These are phyloP conservation scores for Yamadazyma jaroonii DNA, from an alignment of 1,139 yeast genomes.

Conservation along the genomic window DNA sequence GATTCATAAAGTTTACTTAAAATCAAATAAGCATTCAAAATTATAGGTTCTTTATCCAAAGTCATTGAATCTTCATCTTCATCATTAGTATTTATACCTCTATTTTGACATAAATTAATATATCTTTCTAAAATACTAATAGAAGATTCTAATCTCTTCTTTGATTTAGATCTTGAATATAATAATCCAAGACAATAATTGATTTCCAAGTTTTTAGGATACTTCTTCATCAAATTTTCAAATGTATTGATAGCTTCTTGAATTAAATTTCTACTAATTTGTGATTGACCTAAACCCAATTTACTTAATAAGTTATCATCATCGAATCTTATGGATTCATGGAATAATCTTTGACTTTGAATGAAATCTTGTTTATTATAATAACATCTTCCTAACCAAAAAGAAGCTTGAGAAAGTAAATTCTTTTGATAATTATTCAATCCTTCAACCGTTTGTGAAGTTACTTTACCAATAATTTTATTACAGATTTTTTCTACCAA, in stretches of 20 bases:
- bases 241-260: slow-evolving; percentile 87
- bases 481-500: slow-evolving; percentile 57
- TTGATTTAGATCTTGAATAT: slow-evolving; percentile 51
- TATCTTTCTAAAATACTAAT: slow-evolving; percentile 71
- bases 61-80: slow-evolving; percentile 25
- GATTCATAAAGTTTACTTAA: slow-evolving; percentile 69
- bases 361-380: slow-evolving; percentile 59
- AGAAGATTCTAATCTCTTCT: slow-evolving; percentile 47
- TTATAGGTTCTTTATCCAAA: slow-evolving; percentile 57
- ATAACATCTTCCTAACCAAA: slow-evolving; percentile 82
- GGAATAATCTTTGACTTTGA: slow-evolving; percentile 69
- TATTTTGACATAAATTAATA: slow-evolving; percentile 55
- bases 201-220: slow-evolving; percentile 73
- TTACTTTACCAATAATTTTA: slow-evolving; percentile 40
- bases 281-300: slow-evolving; percentile 85
- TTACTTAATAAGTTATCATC: slow-evolving; percentile 66
- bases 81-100: slow-evolving; percentile 26
- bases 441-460: slow-evolving; percentile 14
- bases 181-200: slow-evolving; percentile 73
- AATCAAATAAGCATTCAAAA: slow-evolving; percentile 65
- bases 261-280: slow-evolving; percentile 65
- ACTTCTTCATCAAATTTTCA: slow-evolving; percentile 66
- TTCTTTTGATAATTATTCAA: slow-evolving; percentile 29
- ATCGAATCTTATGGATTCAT: slow-evolving; percentile 64
- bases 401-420: slow-evolving; percentile 71